Evolutionary conservation across 441 rosid genomes (phyloP).

Genomic region (Syzygium syzygioides): DNA sequence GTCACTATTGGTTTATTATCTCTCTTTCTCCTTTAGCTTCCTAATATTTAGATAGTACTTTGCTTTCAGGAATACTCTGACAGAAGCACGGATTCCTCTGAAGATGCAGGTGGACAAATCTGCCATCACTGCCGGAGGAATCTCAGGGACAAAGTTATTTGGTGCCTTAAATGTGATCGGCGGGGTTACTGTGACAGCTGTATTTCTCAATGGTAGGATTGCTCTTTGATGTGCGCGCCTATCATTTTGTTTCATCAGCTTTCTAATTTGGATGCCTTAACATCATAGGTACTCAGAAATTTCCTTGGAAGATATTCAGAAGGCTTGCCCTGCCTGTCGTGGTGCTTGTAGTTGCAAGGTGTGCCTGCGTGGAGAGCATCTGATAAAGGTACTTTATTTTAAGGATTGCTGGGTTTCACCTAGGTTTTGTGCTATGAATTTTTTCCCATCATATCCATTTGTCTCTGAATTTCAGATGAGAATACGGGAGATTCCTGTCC

Average conservation of each 20-base stretch:
- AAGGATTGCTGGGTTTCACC: background rate
- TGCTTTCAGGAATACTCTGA: slow-evolving; percentile 62
- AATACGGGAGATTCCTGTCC: slow-evolving; percentile 69
- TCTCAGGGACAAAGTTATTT: slow-evolving; percentile 50
- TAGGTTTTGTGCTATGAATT: background rate
- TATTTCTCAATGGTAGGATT: slow-evolving; percentile 59
- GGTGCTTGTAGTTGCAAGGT: slow-evolving; percentile 86
- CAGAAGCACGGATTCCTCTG: slow-evolving; percentile 58
- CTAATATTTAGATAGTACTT: slow-evolving; percentile 8
- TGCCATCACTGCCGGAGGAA: slow-evolving; percentile 86
- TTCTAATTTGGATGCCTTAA: slow-evolving; percentile 8
- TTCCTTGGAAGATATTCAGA: slow-evolving; percentile 71
- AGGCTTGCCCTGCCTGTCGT: slow-evolving; percentile 89
- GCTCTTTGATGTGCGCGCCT: slow-evolving; percentile 6
- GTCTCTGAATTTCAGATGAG: slow-evolving; percentile 45
- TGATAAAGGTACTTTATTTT: slow-evolving; percentile 59
- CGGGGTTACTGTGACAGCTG: slow-evolving; percentile 87
- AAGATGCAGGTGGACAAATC: slow-evolving; percentile 60
- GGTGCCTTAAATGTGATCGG: slow-evolving; percentile 77
- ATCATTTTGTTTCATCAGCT: slow-evolving; percentile 3
- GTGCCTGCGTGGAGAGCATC: slow-evolving; percentile 79
- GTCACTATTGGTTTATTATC: background rate
- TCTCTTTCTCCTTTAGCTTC: background rate
- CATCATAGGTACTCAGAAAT: slow-evolving; percentile 56
- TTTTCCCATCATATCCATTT: slow-evolving; percentile 2